Conservation (phyloP, 2,329 filamentous ascomycete species). For the Ophiostoma quercus region DNA sequence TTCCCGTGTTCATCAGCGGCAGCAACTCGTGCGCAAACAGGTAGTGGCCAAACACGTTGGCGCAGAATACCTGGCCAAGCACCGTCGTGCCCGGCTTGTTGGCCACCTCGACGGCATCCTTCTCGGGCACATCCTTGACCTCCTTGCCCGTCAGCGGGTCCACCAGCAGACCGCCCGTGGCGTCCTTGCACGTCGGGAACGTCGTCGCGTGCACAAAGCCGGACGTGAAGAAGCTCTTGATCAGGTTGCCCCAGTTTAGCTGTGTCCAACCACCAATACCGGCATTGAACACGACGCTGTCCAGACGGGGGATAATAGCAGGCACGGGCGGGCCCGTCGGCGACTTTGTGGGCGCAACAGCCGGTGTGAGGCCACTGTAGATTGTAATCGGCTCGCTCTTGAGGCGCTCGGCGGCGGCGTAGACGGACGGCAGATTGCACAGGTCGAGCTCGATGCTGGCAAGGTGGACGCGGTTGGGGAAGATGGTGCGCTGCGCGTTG, state of each 20-base stretch:
- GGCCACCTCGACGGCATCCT: conserved; percentile 42
- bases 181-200: conserved; percentile 72
- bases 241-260: conserved; percentile 61
- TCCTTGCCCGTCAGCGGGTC: conserved; percentile 40
- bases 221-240: conserved; percentile 48
- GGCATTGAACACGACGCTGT: conserved; percentile 78
- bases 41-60: conserved; percentile 95
- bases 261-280: conserved; percentile 82
- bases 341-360: neutral
- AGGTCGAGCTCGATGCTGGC: conserved; percentile 56
- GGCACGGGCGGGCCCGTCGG: neutral
- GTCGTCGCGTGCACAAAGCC: conserved; percentile 65
- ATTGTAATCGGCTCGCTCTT: conserved; percentile 43
- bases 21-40: conserved; percentile 75
- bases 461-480: conserved; percentile 51
- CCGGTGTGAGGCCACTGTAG: conserved; percentile 30
- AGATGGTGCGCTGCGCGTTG: conserved; percentile 40
- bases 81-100: conserved; percentile 44
- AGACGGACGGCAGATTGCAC: conserved; percentile 51
- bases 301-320: conserved; percentile 62
- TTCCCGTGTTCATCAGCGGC: conserved; percentile 57
- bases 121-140: neutral
- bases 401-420: conserved; percentile 45
- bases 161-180: conserved; percentile 45
- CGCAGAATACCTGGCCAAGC: conserved; percentile 78